Evolutionary conservation across 768 basidiomycete genomes (phyloP).

Genomic region (Mycena metata): DNA sequence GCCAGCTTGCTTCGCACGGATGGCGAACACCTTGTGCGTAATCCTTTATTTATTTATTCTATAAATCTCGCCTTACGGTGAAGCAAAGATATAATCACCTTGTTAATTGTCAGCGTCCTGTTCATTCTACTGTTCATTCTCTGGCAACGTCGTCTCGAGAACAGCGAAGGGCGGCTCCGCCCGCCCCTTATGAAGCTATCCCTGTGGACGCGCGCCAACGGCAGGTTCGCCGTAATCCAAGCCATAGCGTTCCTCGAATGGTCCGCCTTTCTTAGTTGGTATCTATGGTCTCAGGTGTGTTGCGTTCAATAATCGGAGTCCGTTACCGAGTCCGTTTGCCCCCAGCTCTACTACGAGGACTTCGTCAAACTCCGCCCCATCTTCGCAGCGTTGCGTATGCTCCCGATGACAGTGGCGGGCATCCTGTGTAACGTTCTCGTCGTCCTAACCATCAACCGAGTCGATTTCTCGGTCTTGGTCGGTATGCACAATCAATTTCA

Average conservation of each 20-base stretch:
- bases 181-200: conserved; percentile 77
- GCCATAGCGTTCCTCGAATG: conserved; percentile 73
- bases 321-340: conserved; percentile 26
- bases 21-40: too few relatives aligned
- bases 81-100: conserved; percentile 77
- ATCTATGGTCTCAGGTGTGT: conserved; percentile 50
- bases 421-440: conserved; percentile 74
- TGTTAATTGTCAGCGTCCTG: conserved; percentile 71
- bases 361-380: conserved; percentile 69
- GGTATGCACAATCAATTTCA: too few relatives aligned
- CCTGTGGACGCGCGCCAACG: conserved; percentile 73
- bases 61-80: too few relatives aligned
- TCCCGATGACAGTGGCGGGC: conserved; percentile 78
- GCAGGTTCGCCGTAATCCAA: conserved; percentile 74
- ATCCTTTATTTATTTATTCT: too few relatives aligned
- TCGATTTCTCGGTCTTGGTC: conserved; percentile 70
- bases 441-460: conserved; percentile 66
- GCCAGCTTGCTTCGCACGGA: conserved; percentile 64
- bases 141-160: conserved; percentile 75
- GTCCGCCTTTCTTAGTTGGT: conserved; percentile 68
- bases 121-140: conserved; percentile 65
- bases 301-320: conserved; percentile 42
- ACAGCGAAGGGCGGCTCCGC: conserved; percentile 42
- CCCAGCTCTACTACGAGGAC: conserved; percentile 79
- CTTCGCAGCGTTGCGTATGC: conserved; percentile 71